Base-by-base conservation (phyloP, 2,329 filamentous ascomycete genomes). In the Arthrinium puccinioides region DNA sequence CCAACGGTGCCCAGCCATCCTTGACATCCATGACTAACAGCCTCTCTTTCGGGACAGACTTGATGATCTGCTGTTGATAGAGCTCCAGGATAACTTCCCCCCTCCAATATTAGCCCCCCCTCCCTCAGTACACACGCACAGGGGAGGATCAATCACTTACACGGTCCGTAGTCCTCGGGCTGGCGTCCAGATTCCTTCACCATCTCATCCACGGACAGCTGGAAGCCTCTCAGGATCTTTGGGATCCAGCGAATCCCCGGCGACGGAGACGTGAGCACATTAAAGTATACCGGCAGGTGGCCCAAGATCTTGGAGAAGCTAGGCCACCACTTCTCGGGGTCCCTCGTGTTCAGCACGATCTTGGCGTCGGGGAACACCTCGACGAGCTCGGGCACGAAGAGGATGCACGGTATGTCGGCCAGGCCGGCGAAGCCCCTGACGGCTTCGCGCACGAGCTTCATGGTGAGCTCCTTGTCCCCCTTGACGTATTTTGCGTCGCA, bases 1-100 rank as follows among this genome's bases (percentile, higher is more conserved):
- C 52, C 2, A 55, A 42, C 6, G 49, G 51, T 25, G 36, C 46
- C 50, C 52, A 55, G 4, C 53, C 51, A 9, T 33, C 31, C 20
- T 33, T 37, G 30, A 44, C 38, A 8, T 36, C 32, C 38, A 40
- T 40, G 25, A 36, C 38, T 1, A 36, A 21, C 19, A 40, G 32
- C 11, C 26, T 25, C 4, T 25, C 14, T 9, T 23, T 14, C 6
- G 38, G 32, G 4, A 33, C 24, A 4, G 21, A 11, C 11, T 24
- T 18, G 37, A 28, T 21, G 37, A 39, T 29, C 10, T 29, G 16
- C 7, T 34, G 15, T 20, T 38, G 25, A 11, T 31, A 28, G 19
- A 21, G 14, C 10, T 31, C 19, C 5, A 38, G 28, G 6, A 38
- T n/a, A 21, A 21, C 25, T 36, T 24, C 16, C 24, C n/a, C n/a